Base-by-base conservation (phyloP, 2,329 filamentous ascomycete genomes). In the Didymella exigua region DNA sequence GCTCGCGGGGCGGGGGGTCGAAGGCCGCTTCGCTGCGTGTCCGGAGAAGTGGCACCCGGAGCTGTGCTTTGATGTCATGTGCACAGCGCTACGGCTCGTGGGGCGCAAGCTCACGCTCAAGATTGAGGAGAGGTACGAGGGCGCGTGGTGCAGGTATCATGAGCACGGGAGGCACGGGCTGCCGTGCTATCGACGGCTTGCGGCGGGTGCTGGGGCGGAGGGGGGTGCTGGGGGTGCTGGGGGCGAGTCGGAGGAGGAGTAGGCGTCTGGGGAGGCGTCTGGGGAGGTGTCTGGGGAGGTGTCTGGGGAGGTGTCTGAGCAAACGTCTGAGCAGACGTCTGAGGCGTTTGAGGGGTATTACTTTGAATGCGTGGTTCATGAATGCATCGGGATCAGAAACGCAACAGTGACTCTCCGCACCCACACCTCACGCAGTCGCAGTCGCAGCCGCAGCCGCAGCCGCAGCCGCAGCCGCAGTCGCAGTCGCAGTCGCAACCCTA, bases 61-160 rank as follows among this genome's bases (percentile, higher is more conserved):
- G 3, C 46, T 71, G 0, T 34, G 64, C 11, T 64, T 48, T 43
- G 54, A 74, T 30, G 45, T 72, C 18, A 64, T 72, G 68, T 59
- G 61, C 38, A 67, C 68, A 3, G 40, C 45, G 1, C 37, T 73
- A 43, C 61, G 71, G 1, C 47, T 68, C 50, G 41, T 61, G 14
- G 53, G 70, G 0, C 31, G 59, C 5, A 65, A 63, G 18, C 43
- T 69, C 16, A 73, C 71, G 24, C 56, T 74, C 16, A 71, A 68
- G 60, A 67, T 68, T 24, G 71, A 74, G 38, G 68, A 71, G 57
- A 52, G 38, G 5, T 54, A 52, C 0, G 61, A 69, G 43, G 64
- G 62, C 0, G 60, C 60, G 8, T 74, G 71, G 71, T 74, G 71
- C 40, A 54, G 69, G 9, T 74, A 74, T 27, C 71, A 74, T 43